Conservation (phyloP, 2,329 filamentous ascomycete species). For the Sphaerulina populicola region DNA sequence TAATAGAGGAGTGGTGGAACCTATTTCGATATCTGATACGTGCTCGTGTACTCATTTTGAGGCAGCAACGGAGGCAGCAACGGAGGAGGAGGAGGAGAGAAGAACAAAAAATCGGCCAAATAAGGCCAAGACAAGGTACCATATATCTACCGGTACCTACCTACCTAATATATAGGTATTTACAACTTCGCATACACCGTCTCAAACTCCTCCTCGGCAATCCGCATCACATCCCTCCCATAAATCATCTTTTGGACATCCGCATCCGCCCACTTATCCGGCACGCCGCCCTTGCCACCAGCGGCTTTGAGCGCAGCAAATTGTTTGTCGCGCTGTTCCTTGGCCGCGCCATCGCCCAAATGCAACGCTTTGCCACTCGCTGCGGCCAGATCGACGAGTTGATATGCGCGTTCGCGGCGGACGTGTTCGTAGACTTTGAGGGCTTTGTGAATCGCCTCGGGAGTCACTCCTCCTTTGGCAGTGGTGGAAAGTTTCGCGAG, state of each 20-base stretch:
- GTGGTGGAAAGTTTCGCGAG: conserved; percentile 40
- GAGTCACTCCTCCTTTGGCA: conserved; percentile 31
- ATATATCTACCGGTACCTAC: no score
- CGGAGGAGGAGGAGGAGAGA: no score
- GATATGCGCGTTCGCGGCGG: conserved; percentile 50
- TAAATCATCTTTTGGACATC: conserved; percentile 46
- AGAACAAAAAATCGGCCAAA: no score
- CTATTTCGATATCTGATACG: no score
- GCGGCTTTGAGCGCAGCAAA: conserved; percentile 42
- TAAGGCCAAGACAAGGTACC: no score
- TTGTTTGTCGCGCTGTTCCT: conserved; percentile 50
- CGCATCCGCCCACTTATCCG: conserved; percentile 47
- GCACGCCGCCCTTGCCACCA: conserved; percentile 35
- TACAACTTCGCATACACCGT: conserved; percentile 22
- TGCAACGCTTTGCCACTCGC: conserved; percentile 48
- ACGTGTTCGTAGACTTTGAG: conserved; percentile 50
- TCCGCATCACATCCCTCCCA: conserved; percentile 39
- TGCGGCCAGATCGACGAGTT: conserved; percentile 50
- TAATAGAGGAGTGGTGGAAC: no score
- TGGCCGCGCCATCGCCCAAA: conserved; percentile 50
- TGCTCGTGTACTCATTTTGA: no score
- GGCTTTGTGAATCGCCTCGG: conserved; percentile 45
- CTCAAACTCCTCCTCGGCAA: conserved; percentile 40
- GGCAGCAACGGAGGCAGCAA: no score
- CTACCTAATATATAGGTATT: no score